Base-by-base conservation (phyloP, 2,329 filamentous ascomycete species). In the Neocatenulostroma microsporum region DNA sequence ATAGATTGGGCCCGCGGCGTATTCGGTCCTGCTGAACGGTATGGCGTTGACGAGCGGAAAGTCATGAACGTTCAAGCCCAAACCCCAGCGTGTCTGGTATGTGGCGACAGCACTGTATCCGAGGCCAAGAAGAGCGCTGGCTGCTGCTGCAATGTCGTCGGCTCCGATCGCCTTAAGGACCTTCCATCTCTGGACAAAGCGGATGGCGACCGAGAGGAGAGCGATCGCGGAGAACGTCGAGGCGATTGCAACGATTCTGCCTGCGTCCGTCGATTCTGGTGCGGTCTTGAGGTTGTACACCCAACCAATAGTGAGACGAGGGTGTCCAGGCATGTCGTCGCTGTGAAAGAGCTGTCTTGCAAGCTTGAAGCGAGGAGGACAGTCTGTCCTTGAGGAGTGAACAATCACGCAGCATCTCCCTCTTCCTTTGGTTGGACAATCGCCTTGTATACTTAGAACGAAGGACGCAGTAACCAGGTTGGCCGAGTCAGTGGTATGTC, bases 281-380 rank as follows among this genome's bases (percentile, higher is more conserved):
- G 33, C 31, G 4, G 24, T 24, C 10, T 39, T 24, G 11, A 45
- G 39, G 21, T 42, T 39, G 31, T 45, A 34, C 10, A 45, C 42
- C 42, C 42, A 45, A n/a, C 42, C 42, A 9, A 35, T 14, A 8
- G 42, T 42, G n/a, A n/a, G n/a, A n/a, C n/a, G n/a, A n/a, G n/a
- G n/a, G n/a, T n/a, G n/a, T n/a, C n/a, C n/a, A n/a, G n/a, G n/a
- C n/a, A n/a, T n/a, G n/a, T n/a, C n/a, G n/a, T n/a, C n/a, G n/a
- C n/a, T n/a, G n/a, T n/a, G n/a, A n/a, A n/a, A n/a, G n/a, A n/a
- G n/a, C n/a, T n/a, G n/a, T n/a, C n/a, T n/a, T n/a, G n/a, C n/a
- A n/a, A n/a, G n/a, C n/a, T n/a, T n/a, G n/a, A n/a, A n/a, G n/a
- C n/a, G n/a, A n/a, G n/a, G n/a, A n/a, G n/a, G n/a, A n/a, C n/a